A percentile compares a stretch with the other conserved stretches of the same genome.
Conservation (phyloP, 2,329 filamentous ascomycete genomes). For the Sporothrix sp. region DNA sequence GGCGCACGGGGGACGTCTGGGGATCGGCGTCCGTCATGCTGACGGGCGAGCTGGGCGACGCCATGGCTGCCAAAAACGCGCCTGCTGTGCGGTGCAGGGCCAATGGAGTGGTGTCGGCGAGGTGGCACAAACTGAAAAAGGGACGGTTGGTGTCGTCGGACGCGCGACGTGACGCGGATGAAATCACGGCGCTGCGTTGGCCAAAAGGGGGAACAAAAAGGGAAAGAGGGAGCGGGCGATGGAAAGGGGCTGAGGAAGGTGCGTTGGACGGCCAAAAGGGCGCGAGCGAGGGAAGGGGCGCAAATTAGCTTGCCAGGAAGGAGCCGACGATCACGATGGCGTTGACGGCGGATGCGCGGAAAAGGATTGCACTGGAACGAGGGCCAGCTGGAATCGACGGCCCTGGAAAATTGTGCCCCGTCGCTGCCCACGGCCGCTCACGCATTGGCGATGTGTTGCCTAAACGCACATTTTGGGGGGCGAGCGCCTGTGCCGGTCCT, state of each 20-base stretch:
- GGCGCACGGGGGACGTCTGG: conserved; percentile 35
- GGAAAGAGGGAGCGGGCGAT: neutral
- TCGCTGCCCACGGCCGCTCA: too few relatives aligned
- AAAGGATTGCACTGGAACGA: neutral
- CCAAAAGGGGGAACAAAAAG: neutral
- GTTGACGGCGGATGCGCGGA: neutral
- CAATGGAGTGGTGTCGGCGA: neutral
- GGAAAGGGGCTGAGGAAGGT: neutral
- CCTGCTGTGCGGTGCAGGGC: neutral
- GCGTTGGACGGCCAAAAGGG: neutral
- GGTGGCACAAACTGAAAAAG: neutral
- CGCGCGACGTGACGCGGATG: too few relatives aligned
- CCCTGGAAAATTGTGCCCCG: too few relatives aligned
- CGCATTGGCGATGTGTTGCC: conserved; percentile 6
- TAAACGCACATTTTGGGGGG: too few relatives aligned
- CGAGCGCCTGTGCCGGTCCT: too few relatives aligned
- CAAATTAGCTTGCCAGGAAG: conserved; percentile 7
- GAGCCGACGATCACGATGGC: conserved; percentile 6
- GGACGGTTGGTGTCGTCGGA: too few relatives aligned
- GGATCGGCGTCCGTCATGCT: conserved; percentile 37
- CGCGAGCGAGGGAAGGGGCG: neutral
- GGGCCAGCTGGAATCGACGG: too few relatives aligned
- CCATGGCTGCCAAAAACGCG: conserved; percentile 16
- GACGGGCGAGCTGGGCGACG: conserved; percentile 32
- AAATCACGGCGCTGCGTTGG: too few relatives aligned